A percentile compares a stretch with the other conserved stretches of the same genome.
Evolutionary conservation across 2,329 filamentous ascomycete species (phyloP).

Genomic region (Leptographium lundbergii): DNA sequence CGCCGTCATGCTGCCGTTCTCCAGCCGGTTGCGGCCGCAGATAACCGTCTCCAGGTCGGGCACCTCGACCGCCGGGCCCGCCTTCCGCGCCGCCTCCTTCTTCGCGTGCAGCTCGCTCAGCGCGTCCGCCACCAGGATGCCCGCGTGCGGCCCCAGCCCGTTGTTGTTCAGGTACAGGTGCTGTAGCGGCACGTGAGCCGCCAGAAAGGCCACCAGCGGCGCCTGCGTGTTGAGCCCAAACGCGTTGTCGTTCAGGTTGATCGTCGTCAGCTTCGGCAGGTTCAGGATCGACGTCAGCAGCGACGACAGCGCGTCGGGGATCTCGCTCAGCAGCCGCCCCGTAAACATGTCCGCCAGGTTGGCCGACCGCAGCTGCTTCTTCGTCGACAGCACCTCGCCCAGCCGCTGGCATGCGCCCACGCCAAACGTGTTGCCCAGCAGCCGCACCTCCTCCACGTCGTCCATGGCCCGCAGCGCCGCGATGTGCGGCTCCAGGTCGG

Average conservation of each 20-base stretch:
- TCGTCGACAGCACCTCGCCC: slow-evolving; percentile 69
- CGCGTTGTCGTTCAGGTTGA: slow-evolving; percentile 96
- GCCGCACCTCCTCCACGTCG: slow-evolving; percentile 71
- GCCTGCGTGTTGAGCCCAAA: slow-evolving; percentile 93
- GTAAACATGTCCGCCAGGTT: slow-evolving; percentile 98
- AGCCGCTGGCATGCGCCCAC: slow-evolving; percentile 78
- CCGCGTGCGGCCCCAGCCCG: slow-evolving; percentile 83
- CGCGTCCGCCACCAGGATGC: slow-evolving; percentile 78
- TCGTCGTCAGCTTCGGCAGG: slow-evolving; percentile 72
- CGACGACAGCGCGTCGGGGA: slow-evolving; percentile 74
- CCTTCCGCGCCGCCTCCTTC: slow-evolving; percentile 66
- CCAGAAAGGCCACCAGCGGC: slow-evolving; percentile 83
- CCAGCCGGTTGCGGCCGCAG: slow-evolving; percentile 88
- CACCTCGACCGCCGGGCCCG: slow-evolving; percentile 40
- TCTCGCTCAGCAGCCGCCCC: slow-evolving; percentile 81
- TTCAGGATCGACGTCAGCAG: slow-evolving; percentile 80
- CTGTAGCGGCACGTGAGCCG: slow-evolving; percentile 76
- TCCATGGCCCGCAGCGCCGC: slow-evolving; percentile 56
- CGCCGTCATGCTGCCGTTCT: slow-evolving; percentile 87
- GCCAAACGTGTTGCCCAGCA: slow-evolving; percentile 87
- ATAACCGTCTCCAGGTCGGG: slow-evolving; percentile 90
- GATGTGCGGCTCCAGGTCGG: slow-evolving; percentile 77
- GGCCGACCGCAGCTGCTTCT: slow-evolving; percentile 70
- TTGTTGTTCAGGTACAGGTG: slow-evolving; percentile 98
- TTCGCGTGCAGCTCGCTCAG: slow-evolving; percentile 70